These are phyloP conservation scores for Samsoniella hepiali DNA, from an alignment of 2,329 filamentous ascomycete genomes.

Conservation along the genomic window DNA sequence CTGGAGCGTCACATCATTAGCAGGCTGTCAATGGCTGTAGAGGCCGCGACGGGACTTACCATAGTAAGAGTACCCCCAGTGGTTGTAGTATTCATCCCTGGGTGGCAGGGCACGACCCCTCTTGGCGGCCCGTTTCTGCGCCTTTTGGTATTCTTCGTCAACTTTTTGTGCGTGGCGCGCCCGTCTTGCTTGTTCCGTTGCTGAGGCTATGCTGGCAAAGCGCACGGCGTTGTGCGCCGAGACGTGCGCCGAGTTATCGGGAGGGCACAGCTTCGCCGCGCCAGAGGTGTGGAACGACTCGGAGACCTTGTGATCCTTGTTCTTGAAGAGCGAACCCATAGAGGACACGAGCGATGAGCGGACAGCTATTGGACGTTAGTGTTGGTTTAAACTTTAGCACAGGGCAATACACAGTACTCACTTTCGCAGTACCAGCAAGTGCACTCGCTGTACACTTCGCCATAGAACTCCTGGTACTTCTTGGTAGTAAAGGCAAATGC, in stretches of 20 bases:
- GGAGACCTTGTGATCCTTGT: conserved; percentile 20
- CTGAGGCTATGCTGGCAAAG: background rate
- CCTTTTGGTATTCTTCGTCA: conserved; percentile 56
- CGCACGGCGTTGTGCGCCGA: conserved; percentile 68
- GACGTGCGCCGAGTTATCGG: conserved; percentile 64
- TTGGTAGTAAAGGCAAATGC: conserved; percentile 72
- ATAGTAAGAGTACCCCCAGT: conserved; percentile 53
- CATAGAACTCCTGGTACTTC: conserved; percentile 62
- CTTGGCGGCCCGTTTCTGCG: conserved; percentile 46
- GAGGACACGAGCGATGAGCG: background rate
- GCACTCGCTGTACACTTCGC: conserved; percentile 70
- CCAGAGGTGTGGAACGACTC: conserved; percentile 49
- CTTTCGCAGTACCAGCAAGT: conserved; percentile 83
- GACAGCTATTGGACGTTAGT: background rate
- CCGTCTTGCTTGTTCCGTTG: conserved; percentile 9
- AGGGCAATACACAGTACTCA: conserved; percentile 39
- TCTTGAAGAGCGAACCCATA: conserved; percentile 32
- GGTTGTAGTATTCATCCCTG: conserved; percentile 47
- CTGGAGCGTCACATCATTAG: conserved; percentile 16
- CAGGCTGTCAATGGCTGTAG: background rate
- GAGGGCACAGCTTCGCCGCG: conserved; percentile 46
- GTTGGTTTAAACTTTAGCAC: conserved; percentile 39
- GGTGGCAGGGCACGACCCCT: conserved; percentile 48
- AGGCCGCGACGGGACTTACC: conserved; percentile 24
- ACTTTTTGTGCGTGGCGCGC: conserved; percentile 32